Evolutionary conservation across 495 filamentous ascomycete species (phyloP), one percentile per base, ranked within the genome.

Genomic region (Trichoderma orchidacearum): DNA sequence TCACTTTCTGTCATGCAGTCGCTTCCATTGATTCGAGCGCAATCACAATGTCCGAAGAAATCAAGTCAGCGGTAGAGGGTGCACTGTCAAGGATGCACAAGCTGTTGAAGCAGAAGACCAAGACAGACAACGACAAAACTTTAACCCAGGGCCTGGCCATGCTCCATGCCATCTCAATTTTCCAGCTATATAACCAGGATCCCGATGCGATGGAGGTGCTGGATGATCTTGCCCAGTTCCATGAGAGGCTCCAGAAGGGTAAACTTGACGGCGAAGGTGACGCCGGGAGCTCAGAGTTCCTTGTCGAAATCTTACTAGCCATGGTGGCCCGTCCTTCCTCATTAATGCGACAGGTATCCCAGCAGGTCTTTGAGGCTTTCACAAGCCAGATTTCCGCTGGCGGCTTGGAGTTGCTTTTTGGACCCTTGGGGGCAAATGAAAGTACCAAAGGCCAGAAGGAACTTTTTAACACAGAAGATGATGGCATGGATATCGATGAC

Each of bases 181-280:
- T 96, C 30, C 88, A 95, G 63, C 76, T 95, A n/a, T 92, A 93
- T 70, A 86, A 89, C 62, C 87, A 86, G 18, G 89, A 94, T 56
- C 77, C 85, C 0, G 93, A 97, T 61, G 87, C 90, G 5, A 75
- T 70, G 17, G 66, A 64, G n/a, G 64, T 69, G 3, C 57, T 75
- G 18, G 60, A 70, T 11, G 64, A 71, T 54, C 63, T 72, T 21
- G 59, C 65, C 29, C 59, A 69, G 51, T 75, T 71, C 66, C 89
- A 85, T 59, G 74, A 86, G 51, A 84, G 84, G 66, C 64, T 71
- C 6, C 63, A 63, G 5, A 65, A 64, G 18, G 66, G 64, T 0
- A 58, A 60, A 25, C 21, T 67, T 21, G n/a, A 32, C 0, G 41
- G 41, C 18, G 60, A 60, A 27, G 61, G 56, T 1, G 79, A 80